A percentile compares a stretch with the other conserved stretches of the same genome.
These are phyloP conservation scores for Hypericum androsaemum DNA, from an alignment of 345 rosid species.

Conservation along the genomic window DNA sequence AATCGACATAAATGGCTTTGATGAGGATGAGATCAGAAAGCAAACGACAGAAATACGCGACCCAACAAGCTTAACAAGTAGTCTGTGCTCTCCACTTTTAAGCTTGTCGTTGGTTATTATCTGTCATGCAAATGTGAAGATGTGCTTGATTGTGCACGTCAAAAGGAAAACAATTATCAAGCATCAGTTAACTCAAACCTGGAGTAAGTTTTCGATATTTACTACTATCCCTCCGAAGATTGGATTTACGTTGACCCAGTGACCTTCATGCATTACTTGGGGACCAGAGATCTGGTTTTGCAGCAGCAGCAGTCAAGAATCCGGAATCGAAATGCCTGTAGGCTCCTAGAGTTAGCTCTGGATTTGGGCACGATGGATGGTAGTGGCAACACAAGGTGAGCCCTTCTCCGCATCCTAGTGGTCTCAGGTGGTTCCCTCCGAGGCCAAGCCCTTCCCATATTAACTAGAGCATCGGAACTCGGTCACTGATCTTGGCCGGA, in stretches of 20 bases:
- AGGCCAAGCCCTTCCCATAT: constrained; percentile 11
- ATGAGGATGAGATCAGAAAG: no score
- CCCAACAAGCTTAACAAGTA: no score
- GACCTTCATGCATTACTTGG: constrained; percentile 10
- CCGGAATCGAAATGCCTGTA: constrained; percentile 6
- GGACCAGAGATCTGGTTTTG: constrained; percentile 15
- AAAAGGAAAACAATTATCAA: no score
- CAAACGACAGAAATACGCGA: no score
- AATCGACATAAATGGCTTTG: no score
- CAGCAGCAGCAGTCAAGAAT: constrained; percentile 11
- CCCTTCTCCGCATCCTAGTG: constrained; percentile 16
- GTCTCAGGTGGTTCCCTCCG: not conserved
- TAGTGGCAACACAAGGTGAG: constrained; percentile 8
- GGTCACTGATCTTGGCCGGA: not conserved
- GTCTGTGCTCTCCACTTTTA: no score
- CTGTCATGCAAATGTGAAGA: no score
- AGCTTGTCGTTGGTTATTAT: no score
- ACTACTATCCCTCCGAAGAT: constrained; percentile 6
- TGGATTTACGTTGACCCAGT: constrained; percentile 14
- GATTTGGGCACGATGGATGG: constrained; percentile 17
- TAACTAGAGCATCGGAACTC: constrained; percentile 10
- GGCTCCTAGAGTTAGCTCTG: constrained; percentile 8
- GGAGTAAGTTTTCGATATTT: constrained; percentile 10
- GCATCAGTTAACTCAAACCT: not conserved
- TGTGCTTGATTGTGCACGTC: no score